phyloP scores from a whole-genome alignment of 306 rosid species.

The Trifolium repens region DNA sequence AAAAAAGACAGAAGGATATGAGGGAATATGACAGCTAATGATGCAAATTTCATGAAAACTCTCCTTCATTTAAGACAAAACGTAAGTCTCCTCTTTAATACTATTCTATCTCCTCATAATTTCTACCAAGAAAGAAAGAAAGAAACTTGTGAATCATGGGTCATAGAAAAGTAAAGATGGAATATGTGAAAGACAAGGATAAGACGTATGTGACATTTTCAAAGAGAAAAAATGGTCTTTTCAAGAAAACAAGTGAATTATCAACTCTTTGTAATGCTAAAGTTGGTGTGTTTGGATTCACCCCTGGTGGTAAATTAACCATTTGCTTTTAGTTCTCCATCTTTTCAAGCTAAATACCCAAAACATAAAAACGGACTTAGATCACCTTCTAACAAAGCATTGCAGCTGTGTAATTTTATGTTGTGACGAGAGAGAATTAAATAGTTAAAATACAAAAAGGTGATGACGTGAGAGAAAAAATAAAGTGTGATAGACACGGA shows the following conservation, averaged over 20 bases:
- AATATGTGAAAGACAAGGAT: background rate
- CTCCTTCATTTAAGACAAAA: background rate
- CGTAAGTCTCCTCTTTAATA: background rate
- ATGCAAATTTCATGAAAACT: no score
- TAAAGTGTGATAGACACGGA: no score
- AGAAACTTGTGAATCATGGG: background rate
- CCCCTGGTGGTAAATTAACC: background rate
- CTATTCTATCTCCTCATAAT: background rate
- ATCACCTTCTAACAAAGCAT: no score
- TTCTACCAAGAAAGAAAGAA: background rate
- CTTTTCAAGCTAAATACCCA: background rate
- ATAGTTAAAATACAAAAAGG: no score
- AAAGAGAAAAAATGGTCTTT: background rate
- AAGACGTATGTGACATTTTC: background rate
- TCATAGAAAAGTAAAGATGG: background rate
- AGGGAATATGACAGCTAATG: no score
- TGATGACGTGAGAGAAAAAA: no score
- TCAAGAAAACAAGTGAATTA: background rate
- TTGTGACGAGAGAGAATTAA: no score
- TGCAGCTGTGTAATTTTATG: no score
- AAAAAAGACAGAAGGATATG: no score
- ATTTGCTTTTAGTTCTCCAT: constrained; percentile 12
- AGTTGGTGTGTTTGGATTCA: background rate
- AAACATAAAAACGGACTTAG: no score
- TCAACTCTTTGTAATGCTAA: background rate